Evolutionary conservation across 1,284 basidiomycete species (phyloP), one percentile per base, ranked within the genome.

Genomic region (Leccinum pallidistipes): DNA sequence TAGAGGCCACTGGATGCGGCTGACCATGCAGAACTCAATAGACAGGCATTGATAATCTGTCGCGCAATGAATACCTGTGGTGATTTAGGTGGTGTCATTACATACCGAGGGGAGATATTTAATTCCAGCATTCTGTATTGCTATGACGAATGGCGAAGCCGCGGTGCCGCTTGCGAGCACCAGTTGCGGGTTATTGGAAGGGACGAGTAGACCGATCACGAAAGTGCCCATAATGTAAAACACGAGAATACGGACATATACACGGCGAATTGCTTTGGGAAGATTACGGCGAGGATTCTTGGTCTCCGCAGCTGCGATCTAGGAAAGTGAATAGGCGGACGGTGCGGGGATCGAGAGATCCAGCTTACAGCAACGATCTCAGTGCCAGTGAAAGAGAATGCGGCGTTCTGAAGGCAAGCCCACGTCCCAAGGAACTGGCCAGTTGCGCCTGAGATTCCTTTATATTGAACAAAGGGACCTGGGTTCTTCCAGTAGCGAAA

Each of bases 1-100:
- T 93, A 97, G 58, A 96, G 74, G 69, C 94, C 89, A 65, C 89
- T 91, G 45, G 87, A 91, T 3, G 90, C 92, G 5, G 94, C 92
- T 5, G 91, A 94, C 84, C 91, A 92, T 1, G 94, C 94, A 2
- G 92, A 91, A 29, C 88, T 91, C 59, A 96, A 77, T 32, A 97
- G 81, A 71, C 86, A 87, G 8, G 94, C 94, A 74, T 97, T 97
- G 77, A 95, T 93, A 66, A 95, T 78, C 86, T 88, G n/a, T 34
- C 8, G 45, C n/a, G 24, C 21, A 5, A 45, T 62, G 40, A 83
- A 76, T 69, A 78, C 16, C 1, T 21, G 18, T 8, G 14, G 24
- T 16, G 31, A 52, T 21, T 7, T 14, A 10, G 14, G 27, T 45
- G 6, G 29, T 0, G 14, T 31, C 3, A 10, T 34, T 29, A 54